These are phyloP conservation scores for Cyamopsis tetragonoloba DNA, from an alignment of 306 rosid genomes.

Conservation along the genomic window DNA sequence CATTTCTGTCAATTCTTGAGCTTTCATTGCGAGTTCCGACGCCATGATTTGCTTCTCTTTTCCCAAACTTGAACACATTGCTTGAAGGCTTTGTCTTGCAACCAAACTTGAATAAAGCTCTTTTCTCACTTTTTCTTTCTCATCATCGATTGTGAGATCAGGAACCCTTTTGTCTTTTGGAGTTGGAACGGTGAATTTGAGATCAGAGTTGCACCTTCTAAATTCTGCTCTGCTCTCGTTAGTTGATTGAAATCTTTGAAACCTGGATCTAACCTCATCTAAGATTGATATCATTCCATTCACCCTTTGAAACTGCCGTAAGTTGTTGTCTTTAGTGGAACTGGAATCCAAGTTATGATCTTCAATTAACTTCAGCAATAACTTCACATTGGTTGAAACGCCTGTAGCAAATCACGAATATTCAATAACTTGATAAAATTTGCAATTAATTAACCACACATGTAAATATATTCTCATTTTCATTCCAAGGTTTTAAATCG, in stretches of 20 bases:
- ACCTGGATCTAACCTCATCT: constrained; percentile 63
- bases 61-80: constrained; percentile 87
- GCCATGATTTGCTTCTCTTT: constrained; percentile 93
- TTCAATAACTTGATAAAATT: no score
- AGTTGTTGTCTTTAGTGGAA: constrained; percentile 50
- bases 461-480: no score
- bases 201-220: constrained; percentile 74
- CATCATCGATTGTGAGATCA: constrained; percentile 56
- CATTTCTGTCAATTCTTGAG: constrained; percentile 60
- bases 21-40: constrained; percentile 71
- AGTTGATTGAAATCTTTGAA: constrained; percentile 48
- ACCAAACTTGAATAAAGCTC: constrained; percentile 70
- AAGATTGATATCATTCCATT: constrained; percentile 71
- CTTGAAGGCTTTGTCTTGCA: constrained; percentile 76
- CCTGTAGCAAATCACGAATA: constrained; percentile 34
- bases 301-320: constrained; percentile 60
- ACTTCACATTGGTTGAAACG: constrained; percentile 59
- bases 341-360: constrained; percentile 65
- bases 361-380: constrained; percentile 66
- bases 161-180: constrained; percentile 48
- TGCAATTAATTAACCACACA: no score
- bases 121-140: constrained; percentile 64
- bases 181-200: constrained; percentile 44
- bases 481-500: no score
- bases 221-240: constrained; percentile 56